These are phyloP conservation scores for Pseudogymnoascus destructans DNA, from an alignment of 2,329 filamentous ascomycete species.

Conservation along the genomic window DNA sequence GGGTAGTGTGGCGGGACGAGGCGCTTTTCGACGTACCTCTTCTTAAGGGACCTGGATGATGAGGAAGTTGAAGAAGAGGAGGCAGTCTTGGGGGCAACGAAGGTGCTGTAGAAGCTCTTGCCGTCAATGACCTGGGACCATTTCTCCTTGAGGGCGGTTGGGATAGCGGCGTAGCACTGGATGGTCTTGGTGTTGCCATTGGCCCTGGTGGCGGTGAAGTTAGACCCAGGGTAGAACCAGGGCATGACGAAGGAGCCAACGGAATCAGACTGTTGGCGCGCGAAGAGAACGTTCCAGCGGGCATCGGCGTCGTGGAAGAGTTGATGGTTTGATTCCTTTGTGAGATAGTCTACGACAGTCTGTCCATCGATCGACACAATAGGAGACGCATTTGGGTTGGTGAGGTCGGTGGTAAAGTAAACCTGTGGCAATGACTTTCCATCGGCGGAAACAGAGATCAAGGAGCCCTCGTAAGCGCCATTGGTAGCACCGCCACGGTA, in stretches of 20 bases:
- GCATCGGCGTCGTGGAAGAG: conserved; percentile 24
- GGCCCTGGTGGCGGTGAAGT: conserved; percentile 22
- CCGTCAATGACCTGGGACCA: conserved; percentile 27
- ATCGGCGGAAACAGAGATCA: conserved; percentile 12
- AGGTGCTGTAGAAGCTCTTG: conserved; percentile 34
- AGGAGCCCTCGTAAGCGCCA: conserved; percentile 2
- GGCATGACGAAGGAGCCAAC: neutral
- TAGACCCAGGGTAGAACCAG: conserved; percentile 25
- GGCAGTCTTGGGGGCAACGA: conserved; percentile 21
- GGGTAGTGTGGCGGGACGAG: conserved; percentile 1
- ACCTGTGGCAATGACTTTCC: conserved; percentile 11
- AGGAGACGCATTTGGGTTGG: neutral
- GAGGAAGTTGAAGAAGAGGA: neutral
- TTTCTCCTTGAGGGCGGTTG: conserved; percentile 15
- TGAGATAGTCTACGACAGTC: conserved; percentile 23
- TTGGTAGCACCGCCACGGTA: neutral
- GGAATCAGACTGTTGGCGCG: neutral
- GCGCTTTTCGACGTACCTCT: conserved; percentile 14
- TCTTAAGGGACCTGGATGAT: conserved; percentile 14
- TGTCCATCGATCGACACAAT: neutral
- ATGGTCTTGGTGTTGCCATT: conserved; percentile 18
- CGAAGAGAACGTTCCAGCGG: conserved; percentile 25
- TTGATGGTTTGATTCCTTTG: conserved; percentile 11
- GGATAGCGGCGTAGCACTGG: conserved; percentile 18
- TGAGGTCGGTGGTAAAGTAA: conserved; percentile 3